Conservation (phyloP, 2,329 filamentous ascomycete genomes). For the Cercospora sp. region DNA sequence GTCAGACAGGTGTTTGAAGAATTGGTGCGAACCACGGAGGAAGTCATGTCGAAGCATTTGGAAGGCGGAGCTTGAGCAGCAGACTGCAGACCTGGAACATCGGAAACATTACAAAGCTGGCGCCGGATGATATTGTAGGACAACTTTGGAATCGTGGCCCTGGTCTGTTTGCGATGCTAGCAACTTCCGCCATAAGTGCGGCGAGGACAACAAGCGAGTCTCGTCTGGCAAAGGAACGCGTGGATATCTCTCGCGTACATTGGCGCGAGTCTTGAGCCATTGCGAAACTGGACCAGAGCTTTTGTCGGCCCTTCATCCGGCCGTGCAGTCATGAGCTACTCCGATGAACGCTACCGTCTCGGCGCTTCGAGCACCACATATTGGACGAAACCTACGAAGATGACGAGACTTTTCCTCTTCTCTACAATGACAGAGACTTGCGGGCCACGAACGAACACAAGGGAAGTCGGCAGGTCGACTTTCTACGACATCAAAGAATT, state of each 20-base stretch:
- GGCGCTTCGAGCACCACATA: not conserved
- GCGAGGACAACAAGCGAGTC: too few species aligned
- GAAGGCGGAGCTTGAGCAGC: not conserved
- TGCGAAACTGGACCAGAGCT: not conserved
- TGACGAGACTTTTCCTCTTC: not conserved
- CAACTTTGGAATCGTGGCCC: not conserved
- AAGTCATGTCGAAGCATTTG: constrained; percentile 43
- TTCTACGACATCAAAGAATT: not conserved
- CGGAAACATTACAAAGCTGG: not conserved
- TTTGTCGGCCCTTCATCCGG: not conserved
- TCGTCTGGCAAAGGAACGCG: too few species aligned
- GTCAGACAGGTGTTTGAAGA: constrained; percentile 73
- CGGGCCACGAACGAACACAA: not conserved
- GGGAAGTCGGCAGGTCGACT: not conserved
- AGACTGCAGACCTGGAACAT: not conserved
- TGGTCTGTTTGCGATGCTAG: not conserved
- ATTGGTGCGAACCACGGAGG: constrained; percentile 65
- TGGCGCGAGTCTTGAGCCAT: not conserved
- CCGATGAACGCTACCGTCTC: too few species aligned
- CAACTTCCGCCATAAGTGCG: not conserved
- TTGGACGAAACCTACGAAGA: not conserved
- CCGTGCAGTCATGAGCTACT: too few species aligned
- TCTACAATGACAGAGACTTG: too few species aligned
- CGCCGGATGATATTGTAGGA: not conserved
- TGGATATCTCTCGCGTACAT: too few species aligned